phyloP scores from a whole-genome alignment of 768 basidiomycete genomes.

The Leccinum boreale region DNA sequence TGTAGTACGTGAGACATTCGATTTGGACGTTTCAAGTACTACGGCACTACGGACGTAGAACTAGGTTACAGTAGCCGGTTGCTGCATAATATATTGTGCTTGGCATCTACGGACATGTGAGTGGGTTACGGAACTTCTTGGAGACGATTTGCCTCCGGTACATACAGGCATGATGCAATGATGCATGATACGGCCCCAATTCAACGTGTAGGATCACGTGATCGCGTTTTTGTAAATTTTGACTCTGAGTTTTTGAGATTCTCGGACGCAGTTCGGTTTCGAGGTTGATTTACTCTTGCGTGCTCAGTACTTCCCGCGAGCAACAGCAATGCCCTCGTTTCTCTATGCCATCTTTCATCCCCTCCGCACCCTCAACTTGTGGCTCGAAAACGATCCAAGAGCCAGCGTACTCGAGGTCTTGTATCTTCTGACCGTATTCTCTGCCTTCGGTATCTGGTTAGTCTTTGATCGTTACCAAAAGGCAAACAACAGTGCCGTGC shows the following conservation, averaged over 20 bases:
- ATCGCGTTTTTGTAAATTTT: background rate
- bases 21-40: too few relatives aligned
- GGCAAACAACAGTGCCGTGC: constrained; percentile 68
- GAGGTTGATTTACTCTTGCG: too few relatives aligned
- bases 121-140: too few relatives aligned
- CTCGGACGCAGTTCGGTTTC: constrained; percentile 2
- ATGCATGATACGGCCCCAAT: too few relatives aligned
- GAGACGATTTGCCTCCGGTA: too few relatives aligned
- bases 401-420: constrained; percentile 56
- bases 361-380: constrained; percentile 46
- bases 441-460: constrained; percentile 76
- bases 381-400: constrained; percentile 46
- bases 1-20: too few relatives aligned
- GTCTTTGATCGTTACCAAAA: constrained; percentile 74
- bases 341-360: constrained; percentile 47
- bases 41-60: too few relatives aligned
- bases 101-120: too few relatives aligned
- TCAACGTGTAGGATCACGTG: constrained; percentile 16
- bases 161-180: too few relatives aligned
- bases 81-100: too few relatives aligned
- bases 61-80: too few relatives aligned
- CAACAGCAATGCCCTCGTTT: constrained; percentile 26
- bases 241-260: constrained; percentile 6
- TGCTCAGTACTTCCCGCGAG: too few relatives aligned
- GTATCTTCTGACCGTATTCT: constrained; percentile 66